Evolutionary conservation across 331 rosid genomes (phyloP), one percentile per base, ranked within the genome.

Genomic region (Phaseolus coccineus): DNA sequence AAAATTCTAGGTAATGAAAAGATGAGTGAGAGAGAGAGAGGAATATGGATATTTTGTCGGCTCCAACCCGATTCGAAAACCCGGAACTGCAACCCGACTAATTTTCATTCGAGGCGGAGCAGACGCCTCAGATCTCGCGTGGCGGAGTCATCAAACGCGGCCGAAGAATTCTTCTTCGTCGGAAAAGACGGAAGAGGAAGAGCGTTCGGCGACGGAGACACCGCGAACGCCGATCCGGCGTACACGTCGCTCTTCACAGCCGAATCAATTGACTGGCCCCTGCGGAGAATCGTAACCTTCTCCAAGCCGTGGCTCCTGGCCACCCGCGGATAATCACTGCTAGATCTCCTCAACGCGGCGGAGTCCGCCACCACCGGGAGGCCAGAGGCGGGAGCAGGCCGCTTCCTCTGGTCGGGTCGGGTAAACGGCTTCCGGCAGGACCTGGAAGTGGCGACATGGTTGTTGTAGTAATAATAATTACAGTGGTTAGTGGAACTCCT

Each of bases 121-220:
- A 95, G 83, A 47, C 99, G 97, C 85, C 99, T 87, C 48, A 95
- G 92, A 78, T 90, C 89, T 76, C 89, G 89, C 35, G 99, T 91
- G 1, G 99, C 99, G 1, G 87, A 90, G 85, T 89, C 96, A 14
- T 87, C 94, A 10, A 89, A 81, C 74, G 76, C 58, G 59, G 46
- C 65, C 13, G 85, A 53, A 9, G 77, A 76, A 71, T 76, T 84
- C 71, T 87, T 90, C 86, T 79, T 82, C 78, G 52, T 89, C 14
- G 81, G 42, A 85, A 95, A 95, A 55, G 96, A 93, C 7, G 99
- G 99, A 2, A 95, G 37, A 9, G 99, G 99, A 56, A 95, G 97
- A 61, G 94, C 86, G 84, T 90, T 90, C 14, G 99, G 99, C 14
- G 87, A 90, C 67, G 99, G 99, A n/a, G 99, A 93, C 80, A 87